Evolutionary conservation across 768 basidiomycete species (phyloP).

Genomic region (Boletus rex-veris): DNA sequence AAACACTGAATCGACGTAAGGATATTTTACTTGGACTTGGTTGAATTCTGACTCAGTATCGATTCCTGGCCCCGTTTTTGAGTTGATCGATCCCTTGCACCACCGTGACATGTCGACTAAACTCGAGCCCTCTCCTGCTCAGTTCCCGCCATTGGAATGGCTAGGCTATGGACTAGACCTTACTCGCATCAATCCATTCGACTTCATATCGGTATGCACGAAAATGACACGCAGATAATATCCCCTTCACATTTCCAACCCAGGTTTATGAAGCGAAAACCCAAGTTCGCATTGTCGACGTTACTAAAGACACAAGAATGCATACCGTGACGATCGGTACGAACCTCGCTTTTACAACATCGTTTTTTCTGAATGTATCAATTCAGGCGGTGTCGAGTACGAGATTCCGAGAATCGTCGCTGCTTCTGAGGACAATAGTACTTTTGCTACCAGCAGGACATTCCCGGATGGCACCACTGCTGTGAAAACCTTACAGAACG

Average conservation of each 20-base stretch:
- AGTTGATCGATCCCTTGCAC: not conserved
- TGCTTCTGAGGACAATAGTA: not conserved
- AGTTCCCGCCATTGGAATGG: slow-evolving; percentile 6
- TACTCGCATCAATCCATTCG: not conserved
- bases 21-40: no score
- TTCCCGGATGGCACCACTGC: not conserved
- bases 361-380: not conserved
- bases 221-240: not conserved
- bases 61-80: no score
- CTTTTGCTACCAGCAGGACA: not conserved
- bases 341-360: not conserved
- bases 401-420: not conserved
- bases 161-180: slow-evolving; percentile 5
- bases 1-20: no score
- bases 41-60: no score
- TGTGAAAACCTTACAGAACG: not conserved
- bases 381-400: slow-evolving; percentile 1
- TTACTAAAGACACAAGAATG: slow-evolving; percentile 1
- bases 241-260: not conserved
- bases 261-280: not conserved
- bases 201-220: not conserved
- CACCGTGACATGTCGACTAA: not conserved
- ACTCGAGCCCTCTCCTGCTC: not conserved
- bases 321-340: not conserved
- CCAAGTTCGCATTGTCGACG: slow-evolving; percentile 1